Base-by-base conservation (phyloP, 2,329 filamentous ascomycete genomes). In the Pseudopithomyces maydicus region DNA sequence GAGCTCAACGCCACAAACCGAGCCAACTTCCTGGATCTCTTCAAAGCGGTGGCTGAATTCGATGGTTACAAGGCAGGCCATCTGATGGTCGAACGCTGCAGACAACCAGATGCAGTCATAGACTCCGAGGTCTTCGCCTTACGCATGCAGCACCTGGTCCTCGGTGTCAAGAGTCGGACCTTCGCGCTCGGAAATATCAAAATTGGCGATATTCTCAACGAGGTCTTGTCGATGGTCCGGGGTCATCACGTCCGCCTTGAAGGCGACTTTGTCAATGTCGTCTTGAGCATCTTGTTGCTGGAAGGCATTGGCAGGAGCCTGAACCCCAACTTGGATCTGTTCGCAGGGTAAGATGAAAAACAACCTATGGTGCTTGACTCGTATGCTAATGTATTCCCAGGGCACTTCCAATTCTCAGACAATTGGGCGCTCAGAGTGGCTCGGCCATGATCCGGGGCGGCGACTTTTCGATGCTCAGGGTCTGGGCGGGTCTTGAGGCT, bases 231-330 rank as follows among this genome's bases (percentile, higher is more conserved):
- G 57, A 97, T 99, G 92, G 95, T 99, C 29, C 87, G 95, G 54
- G 81, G 82, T 10, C 95, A 99, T 74, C 95, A 99, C 72, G 95
- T 99, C 3, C 85, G 95, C 8, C 84, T 99, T 49, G 95, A 99
- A 76, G 95, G 95, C 8, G 95, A 99, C 74, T 99, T 98, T 72
- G 92, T 99, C 72, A 99, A 99, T 71, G 95, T 99, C 4, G 94
- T 99, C 29, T 89, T 99, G 56, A 96, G 92, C 57, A 97, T 98
- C 52, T 80, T 99, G 33, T 82, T 99, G 2, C 82, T 99, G 1
- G 95, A 99, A 74, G 95, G 95, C 6, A 99, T 98, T 69, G 95
- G 95, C 0, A 85, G 95, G 59, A 91, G 84, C 57, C 79, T 99
- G 15, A 89, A 98, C 73, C 94, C 95, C 0, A 83, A 94, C 52